A percentile compares a stretch with the other conserved stretches of the same genome.
Conservation (phyloP, 2,329 filamentous ascomycete genomes). For the Fusarium palustre region DNA sequence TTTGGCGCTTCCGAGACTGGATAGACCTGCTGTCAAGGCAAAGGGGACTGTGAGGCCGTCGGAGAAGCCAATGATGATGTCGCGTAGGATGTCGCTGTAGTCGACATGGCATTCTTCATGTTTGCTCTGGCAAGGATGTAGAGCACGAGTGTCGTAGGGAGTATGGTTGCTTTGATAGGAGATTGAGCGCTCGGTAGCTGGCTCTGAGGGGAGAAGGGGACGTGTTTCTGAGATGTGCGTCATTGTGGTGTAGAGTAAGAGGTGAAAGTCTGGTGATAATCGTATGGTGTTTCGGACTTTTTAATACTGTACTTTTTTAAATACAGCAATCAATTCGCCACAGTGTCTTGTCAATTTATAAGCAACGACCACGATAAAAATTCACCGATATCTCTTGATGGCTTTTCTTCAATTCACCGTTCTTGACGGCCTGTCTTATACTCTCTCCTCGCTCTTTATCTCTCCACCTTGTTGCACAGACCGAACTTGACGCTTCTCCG, state of each 20-base stretch:
- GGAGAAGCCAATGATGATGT: conserved; percentile 80
- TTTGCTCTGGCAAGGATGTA: conserved; percentile 43
- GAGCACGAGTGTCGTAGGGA: conserved; percentile 30
- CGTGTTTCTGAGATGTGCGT: conserved; percentile 49
- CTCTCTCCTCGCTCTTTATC: conserved; percentile 18
- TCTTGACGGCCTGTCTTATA: conserved; percentile 32
- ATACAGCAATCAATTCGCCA: conserved; percentile 16
- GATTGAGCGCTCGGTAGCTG: conserved; percentile 46
- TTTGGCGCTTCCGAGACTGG: conserved; percentile 71
- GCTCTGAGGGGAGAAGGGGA: conserved; percentile 51
- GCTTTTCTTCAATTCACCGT: not conserved
- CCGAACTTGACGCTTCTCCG: conserved; percentile 20
- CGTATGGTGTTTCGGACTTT: not conserved
- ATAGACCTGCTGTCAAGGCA: conserved; percentile 79
- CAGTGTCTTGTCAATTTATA: conserved; percentile 7
- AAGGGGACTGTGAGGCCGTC: conserved; percentile 86
- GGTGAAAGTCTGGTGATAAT: not conserved
- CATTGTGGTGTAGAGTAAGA: conserved; percentile 26
- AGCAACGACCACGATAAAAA: conserved; percentile 1
- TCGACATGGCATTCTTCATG: conserved; percentile 49
- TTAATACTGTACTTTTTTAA: not conserved
- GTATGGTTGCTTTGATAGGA: conserved; percentile 37
- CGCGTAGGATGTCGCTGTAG: conserved; percentile 63
- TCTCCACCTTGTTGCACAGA: conserved; percentile 27
- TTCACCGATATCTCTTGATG: conserved; percentile 1